Evolutionary conservation across 495 filamentous ascomycete species (phyloP).

Genomic region (Hypoxylon subgilvum): DNA sequence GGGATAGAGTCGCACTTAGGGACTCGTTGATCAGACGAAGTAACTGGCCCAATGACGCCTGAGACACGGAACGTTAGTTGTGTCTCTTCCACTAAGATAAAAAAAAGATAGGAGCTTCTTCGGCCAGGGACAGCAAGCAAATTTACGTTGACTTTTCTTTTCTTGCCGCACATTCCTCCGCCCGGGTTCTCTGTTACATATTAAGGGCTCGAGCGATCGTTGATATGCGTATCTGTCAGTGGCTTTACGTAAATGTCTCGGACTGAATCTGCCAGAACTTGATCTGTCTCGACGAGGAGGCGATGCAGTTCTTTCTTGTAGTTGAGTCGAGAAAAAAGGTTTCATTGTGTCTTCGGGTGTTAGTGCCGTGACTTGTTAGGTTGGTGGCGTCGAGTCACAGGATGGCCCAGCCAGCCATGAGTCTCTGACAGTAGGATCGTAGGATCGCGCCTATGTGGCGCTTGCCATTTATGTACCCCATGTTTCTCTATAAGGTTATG

Average conservation of each 20-base stretch:
- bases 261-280: not conserved
- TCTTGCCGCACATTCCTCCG: conserved; percentile 12
- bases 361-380: not conserved
- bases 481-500: not conserved
- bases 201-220: conserved; percentile 7
- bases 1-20: no score
- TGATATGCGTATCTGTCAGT: not conserved
- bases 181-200: conserved; percentile 1
- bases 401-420: no score
- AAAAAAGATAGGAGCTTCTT: not conserved
- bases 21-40: conserved; percentile 52
- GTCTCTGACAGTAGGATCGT: no score
- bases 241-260: conserved; percentile 12
- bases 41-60: not conserved
- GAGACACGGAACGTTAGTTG: conserved; percentile 16
- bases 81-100: conserved; percentile 10
- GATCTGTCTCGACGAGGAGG: not conserved
- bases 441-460: not conserved
- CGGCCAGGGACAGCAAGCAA: not conserved
- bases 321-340: not conserved
- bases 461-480: no score
- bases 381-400: not conserved
- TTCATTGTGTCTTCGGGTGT: not conserved
- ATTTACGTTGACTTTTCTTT: not conserved
- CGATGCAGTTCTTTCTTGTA: not conserved